A percentile compares a stretch with the other conserved stretches of the same genome.
Evolutionary conservation across 129 eudicot genomes (phyloP).

Genomic region (Erigeron canadensis): DNA sequence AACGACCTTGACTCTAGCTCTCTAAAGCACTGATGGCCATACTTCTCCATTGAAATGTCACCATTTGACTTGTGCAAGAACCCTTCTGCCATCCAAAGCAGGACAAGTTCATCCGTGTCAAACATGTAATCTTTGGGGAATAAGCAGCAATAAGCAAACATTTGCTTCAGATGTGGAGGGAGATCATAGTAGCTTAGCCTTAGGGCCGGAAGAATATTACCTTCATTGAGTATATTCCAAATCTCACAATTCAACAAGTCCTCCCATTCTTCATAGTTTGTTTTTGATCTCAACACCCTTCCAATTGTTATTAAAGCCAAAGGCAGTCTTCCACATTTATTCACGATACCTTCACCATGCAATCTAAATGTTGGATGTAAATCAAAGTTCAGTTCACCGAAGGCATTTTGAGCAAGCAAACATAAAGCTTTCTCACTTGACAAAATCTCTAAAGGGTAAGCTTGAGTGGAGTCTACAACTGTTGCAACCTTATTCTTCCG

Average conservation of each 20-base stretch:
- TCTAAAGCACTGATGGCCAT: conserved; percentile 25
- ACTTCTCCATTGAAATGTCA: conserved; percentile 29
- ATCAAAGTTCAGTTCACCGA: conserved; percentile 16
- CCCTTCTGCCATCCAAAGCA: conserved; percentile 43
- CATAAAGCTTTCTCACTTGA: conserved; percentile 21
- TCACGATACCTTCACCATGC: conserved; percentile 32
- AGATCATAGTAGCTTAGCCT: conserved; percentile 44
- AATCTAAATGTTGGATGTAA: conserved; percentile 22
- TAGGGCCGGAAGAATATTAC: conserved; percentile 25
- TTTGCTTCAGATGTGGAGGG: conserved; percentile 33
- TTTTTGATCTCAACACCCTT: conserved; percentile 22
- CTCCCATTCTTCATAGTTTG: conserved; percentile 22
- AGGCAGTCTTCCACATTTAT: conserved; percentile 37
- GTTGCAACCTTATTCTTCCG: conserved; percentile 29
- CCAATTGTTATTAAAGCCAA: conserved; percentile 37
- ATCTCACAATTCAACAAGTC: conserved; percentile 24
- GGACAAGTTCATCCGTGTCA: conserved; percentile 17
- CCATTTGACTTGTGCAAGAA: conserved; percentile 10
- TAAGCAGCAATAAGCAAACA: conserved; percentile 38
- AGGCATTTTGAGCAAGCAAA: conserved; percentile 35
- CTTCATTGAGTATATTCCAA: conserved; percentile 19
- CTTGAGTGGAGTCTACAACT: conserved; percentile 22
- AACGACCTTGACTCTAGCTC: conserved; percentile 25
- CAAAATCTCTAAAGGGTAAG: conserved; percentile 32
- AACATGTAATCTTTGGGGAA: too few species aligned